Conservation (phyloP, 2,329 filamentous ascomycete genomes). For the Exophiala viscosa region DNA sequence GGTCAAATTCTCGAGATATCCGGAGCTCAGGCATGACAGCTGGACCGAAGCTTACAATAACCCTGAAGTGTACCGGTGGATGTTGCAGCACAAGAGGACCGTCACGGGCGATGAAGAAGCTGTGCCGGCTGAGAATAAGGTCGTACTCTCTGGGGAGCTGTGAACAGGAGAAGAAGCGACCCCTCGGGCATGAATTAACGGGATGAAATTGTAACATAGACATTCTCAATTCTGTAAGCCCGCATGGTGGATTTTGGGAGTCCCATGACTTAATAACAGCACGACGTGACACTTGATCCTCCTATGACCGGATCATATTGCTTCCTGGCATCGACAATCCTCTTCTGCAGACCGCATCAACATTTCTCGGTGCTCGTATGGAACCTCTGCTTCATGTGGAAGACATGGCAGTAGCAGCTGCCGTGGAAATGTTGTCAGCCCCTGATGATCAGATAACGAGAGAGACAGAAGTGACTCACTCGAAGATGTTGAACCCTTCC, state of each 20-base stretch:
- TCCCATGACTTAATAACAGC: no score
- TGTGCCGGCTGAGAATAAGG: constrained; percentile 16
- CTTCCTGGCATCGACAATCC: no score
- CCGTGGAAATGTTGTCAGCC: no score
- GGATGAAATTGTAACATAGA: neutral
- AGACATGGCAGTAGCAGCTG: no score
- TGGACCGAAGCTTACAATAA: constrained; percentile 19
- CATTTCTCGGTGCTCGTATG: no score
- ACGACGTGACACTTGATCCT: no score
- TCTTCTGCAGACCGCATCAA: no score
- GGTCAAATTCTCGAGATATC: constrained; percentile 14
- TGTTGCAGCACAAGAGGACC: constrained; percentile 7
- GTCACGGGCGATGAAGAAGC: constrained; percentile 16
- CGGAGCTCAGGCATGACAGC: constrained; percentile 21
- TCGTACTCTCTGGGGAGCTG: neutral
- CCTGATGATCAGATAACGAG: no score
- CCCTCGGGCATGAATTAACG: neutral
- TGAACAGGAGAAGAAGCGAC: neutral
- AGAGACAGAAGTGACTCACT: neutral
- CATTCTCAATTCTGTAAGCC: neutral
- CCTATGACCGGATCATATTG: no score
- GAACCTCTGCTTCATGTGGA: no score
- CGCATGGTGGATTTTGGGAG: no score
- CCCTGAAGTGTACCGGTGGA: constrained; percentile 18
- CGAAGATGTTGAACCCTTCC: no score